Percentiles rank a stretch among this genome's conserved stretches.
Evolutionary conservation across 768 basidiomycete genomes (phyloP).

Genomic region (Fomitopsis serialis): DNA sequence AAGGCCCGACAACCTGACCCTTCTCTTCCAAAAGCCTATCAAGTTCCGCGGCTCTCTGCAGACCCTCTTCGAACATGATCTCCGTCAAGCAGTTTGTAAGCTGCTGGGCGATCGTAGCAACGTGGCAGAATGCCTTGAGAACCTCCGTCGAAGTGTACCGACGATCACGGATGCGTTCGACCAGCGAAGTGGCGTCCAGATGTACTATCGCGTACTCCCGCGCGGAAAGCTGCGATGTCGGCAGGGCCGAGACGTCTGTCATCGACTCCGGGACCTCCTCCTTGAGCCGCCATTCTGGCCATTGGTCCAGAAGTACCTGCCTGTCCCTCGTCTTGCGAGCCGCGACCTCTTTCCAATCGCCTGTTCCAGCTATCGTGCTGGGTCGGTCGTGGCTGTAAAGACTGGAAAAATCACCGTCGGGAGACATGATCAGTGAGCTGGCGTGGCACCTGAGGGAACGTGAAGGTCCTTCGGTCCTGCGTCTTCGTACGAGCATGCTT

Average conservation of each 20-base stretch:
- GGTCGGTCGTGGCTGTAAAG: slow-evolving; percentile 3
- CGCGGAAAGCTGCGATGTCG: slow-evolving; percentile 22
- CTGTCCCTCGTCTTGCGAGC: slow-evolving; percentile 22
- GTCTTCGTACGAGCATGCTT: neutral
- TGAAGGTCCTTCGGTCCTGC: neutral
- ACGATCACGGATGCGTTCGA: slow-evolving; percentile 19
- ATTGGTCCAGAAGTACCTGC: slow-evolving; percentile 18
- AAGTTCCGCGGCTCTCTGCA: slow-evolving; percentile 52
- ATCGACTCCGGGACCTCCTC: slow-evolving; percentile 11
- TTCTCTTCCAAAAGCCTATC: slow-evolving; percentile 62
- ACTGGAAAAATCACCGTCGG: slow-evolving; percentile 9
- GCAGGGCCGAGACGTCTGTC: slow-evolving; percentile 24
- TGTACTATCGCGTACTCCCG: slow-evolving; percentile 27
- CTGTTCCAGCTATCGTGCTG: neutral
- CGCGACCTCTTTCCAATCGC: slow-evolving; percentile 12
- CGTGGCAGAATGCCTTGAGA: slow-evolving; percentile 30
- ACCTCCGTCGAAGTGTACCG: slow-evolving; percentile 30
- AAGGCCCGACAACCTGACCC: slow-evolving; percentile 54
- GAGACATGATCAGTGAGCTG: slow-evolving; percentile 9
- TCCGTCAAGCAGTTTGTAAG: slow-evolving; percentile 80
- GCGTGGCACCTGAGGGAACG: slow-evolving; percentile 3
- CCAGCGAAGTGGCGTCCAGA: slow-evolving; percentile 30
- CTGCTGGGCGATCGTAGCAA: slow-evolving; percentile 46
- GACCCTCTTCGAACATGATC: slow-evolving; percentile 69
- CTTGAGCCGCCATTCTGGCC: slow-evolving; percentile 24